Evolutionary conservation across 768 basidiomycete species (phyloP).

Genomic region (Amanita rimosa): DNA sequence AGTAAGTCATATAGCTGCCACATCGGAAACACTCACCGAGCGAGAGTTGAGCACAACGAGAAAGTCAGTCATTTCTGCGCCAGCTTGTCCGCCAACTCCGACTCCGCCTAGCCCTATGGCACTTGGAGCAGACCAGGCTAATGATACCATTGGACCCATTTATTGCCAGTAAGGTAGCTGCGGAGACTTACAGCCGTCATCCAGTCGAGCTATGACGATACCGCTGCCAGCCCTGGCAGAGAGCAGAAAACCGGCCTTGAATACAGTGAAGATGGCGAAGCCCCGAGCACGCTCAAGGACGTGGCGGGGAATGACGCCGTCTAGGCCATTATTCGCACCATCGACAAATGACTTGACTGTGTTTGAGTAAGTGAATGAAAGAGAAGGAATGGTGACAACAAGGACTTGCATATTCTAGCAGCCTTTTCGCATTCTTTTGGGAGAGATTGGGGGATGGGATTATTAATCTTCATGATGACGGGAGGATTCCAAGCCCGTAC

Average conservation of each 20-base stretch:
- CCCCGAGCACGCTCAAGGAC: conserved; percentile 46
- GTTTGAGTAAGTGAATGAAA: conserved; percentile 3
- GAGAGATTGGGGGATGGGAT: conserved; percentile 44
- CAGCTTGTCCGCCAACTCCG: conserved; percentile 76
- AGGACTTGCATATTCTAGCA: conserved; percentile 65
- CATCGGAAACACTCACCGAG: conserved; percentile 35
- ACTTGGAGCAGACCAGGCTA: conserved; percentile 89
- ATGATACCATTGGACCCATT: not conserved
- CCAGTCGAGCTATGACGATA: conserved; percentile 75
- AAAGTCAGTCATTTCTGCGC: conserved; percentile 87
- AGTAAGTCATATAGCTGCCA: not conserved
- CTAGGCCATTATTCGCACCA: conserved; percentile 69
- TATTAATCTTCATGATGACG: conserved; percentile 37
- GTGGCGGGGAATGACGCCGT: conserved; percentile 49
- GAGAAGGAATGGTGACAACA: conserved; percentile 4
- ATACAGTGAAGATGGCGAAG: conserved; percentile 86
- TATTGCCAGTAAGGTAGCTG: not conserved
- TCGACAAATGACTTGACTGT: conserved; percentile 82
- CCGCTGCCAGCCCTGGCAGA: conserved; percentile 81
- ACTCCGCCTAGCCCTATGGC: conserved; percentile 91
- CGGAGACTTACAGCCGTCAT: conserved; percentile 61
- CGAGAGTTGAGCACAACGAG: conserved; percentile 79
- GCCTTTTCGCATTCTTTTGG: conserved; percentile 84
- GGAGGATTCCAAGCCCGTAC: not conserved
- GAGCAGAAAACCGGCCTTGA: conserved; percentile 67